Evolutionary conservation across 768 basidiomycete genomes (phyloP).

Genomic region (Leccinum olivaceopallidum): DNA sequence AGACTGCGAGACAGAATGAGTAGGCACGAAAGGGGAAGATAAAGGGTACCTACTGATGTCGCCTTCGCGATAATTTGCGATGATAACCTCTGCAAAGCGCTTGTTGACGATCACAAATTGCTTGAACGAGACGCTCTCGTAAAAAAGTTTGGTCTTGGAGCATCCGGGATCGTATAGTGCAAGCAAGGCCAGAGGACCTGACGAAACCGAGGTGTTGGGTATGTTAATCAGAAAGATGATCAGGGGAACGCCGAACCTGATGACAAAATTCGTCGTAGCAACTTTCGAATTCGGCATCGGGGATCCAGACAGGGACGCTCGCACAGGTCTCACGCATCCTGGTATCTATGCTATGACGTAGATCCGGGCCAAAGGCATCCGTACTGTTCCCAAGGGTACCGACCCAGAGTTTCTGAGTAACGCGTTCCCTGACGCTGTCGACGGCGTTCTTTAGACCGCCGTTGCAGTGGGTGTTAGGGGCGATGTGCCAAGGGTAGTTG

Average conservation of each 20-base stretch:
- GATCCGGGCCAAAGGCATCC: constrained; percentile 57
- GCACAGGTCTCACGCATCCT: constrained; percentile 43
- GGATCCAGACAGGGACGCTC: constrained; percentile 73
- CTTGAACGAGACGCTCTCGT: constrained; percentile 77
- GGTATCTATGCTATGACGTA: constrained; percentile 56
- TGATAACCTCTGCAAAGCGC: constrained; percentile 85
- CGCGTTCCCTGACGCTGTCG: constrained; percentile 56
- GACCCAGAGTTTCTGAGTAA: constrained; percentile 59
- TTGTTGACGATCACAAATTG: constrained; percentile 90
- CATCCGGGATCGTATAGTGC: constrained; percentile 85
- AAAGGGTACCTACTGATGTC: constrained; percentile 60
- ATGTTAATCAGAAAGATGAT: constrained; percentile 11
- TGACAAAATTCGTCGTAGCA: constrained; percentile 90
- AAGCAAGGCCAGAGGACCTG: constrained; percentile 83
- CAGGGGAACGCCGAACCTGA: constrained; percentile 46
- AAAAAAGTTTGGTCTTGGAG: constrained; percentile 79
- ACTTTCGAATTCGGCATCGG: constrained; percentile 73
- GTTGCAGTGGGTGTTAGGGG: constrained; percentile 74
- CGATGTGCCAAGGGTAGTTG: constrained; percentile 44
- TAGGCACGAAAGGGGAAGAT: background rate
- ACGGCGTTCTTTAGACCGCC: constrained; percentile 85
- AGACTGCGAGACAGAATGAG: constrained; percentile 41
- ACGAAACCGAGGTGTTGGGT: constrained; percentile 13
- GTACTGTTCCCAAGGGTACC: constrained; percentile 76
- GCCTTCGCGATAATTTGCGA: constrained; percentile 78